Evolutionary conservation across 345 rosid genomes (phyloP), one percentile per base, ranked within the genome.

Genomic region (Psidium friedrichsthalianum): DNA sequence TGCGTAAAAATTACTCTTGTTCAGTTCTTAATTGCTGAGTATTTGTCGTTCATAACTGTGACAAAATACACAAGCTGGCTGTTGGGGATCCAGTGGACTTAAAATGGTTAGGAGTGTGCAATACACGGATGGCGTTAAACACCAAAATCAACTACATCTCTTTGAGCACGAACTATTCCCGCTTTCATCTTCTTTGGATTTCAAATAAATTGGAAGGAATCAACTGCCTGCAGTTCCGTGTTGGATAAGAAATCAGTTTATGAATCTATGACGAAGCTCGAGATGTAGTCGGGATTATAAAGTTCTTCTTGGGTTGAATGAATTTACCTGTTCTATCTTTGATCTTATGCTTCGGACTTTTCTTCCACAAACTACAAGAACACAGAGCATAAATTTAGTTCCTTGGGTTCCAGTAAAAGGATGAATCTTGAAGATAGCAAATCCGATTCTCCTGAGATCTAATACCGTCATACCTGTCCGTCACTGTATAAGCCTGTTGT

Each of bases 401-500:
- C 82, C 83, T 51, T 69, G 56, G 47, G 40, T 88, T 83, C 83
- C 24, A 69, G 22, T 69, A 11, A 29, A 64, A 64, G 76, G 76
- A 29, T 29, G 44, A 8, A 64, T 64, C 22, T 3, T 21, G 2
- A 64, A 64, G 76, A 57, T 32, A 42, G 84, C 22, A 12, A 15
- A 59, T 88, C 32, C 47, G 59, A 56, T 22, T 32, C 56, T 9
- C 8, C 14, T 21, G 82, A 52, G 74, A 51, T 47, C 10, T 20
- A 82, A 69, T 44, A 13, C 32, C 36, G n/a, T 74, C 59, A 86
- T 61, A 94, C 98, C 94, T 94, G 98, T 74, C 98, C 99, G 99
- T 95, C 74, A 95, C 96, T 0, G 99, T 97, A 81, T 95, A 97
- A 97, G 91, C 86, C 98, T 92, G 93, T 94, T 95, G 88, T 92